Evolutionary conservation across 179 eudicot genomes (phyloP).

Genomic region (Silene noctiflora): DNA sequence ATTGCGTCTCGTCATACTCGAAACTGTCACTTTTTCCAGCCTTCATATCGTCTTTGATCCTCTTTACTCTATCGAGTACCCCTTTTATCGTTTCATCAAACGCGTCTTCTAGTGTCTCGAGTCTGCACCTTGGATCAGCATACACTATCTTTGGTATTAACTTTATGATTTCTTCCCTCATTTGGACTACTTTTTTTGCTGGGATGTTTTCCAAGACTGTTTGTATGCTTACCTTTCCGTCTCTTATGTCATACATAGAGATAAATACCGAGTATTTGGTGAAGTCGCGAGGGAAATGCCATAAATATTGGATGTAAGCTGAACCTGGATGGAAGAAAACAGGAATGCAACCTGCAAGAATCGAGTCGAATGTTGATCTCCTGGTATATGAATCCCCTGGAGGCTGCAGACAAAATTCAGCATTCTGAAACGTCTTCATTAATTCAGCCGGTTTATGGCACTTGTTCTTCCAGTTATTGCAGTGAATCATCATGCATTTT

Average conservation of each 20-base stretch:
- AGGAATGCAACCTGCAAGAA: constrained; percentile 38
- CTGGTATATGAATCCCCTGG: constrained; percentile 38
- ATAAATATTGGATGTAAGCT: constrained; percentile 36
- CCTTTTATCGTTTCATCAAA: constrained; percentile 25
- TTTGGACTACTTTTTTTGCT: constrained; percentile 21
- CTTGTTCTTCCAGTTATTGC: constrained; percentile 33
- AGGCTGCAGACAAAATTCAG: constrained; percentile 39
- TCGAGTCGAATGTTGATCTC: constrained; percentile 34
- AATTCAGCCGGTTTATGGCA: constrained; percentile 28
- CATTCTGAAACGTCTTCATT: constrained; percentile 29
- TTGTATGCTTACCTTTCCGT: constrained; percentile 28
- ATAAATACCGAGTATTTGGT: constrained; percentile 33
- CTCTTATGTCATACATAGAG: constrained; percentile 25
- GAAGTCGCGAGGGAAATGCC: constrained; percentile 37
- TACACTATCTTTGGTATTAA: constrained; percentile 41
- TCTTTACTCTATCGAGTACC: constrained; percentile 18
- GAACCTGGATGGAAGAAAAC: constrained; percentile 43
- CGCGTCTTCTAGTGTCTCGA: constrained; percentile 28
- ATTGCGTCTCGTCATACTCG: constrained; percentile 40
- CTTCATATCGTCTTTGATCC: neutral
- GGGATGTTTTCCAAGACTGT: constrained; percentile 26
- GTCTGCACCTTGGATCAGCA: constrained; percentile 33
- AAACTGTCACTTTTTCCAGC: constrained; percentile 16
- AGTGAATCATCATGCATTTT: constrained; percentile 28
- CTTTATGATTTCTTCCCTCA: constrained; percentile 47